These are phyloP conservation scores for Hydrangea macrophylla DNA, from an alignment of 148 eudicot species.

Conservation along the genomic window DNA sequence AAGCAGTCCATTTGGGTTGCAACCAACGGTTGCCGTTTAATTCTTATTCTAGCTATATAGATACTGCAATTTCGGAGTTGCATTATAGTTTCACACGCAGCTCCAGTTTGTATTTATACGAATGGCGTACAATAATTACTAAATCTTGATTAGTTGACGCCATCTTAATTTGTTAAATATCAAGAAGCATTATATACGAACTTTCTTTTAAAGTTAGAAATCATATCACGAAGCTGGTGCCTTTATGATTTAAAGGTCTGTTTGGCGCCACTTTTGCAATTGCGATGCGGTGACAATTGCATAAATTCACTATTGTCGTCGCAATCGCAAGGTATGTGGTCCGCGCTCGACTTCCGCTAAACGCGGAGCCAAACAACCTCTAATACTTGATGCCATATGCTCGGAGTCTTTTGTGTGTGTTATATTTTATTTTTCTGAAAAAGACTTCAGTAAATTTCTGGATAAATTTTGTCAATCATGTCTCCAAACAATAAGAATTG, in stretches of 20 bases:
- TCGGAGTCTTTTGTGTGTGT: no score
- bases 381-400: no score
- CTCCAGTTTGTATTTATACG: not conserved
- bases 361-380: no score
- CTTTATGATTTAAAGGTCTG: not conserved
- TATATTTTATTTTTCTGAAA: no score
- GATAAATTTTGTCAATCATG: no score
- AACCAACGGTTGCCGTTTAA: not conserved
- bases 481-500: no score
- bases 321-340: no score
- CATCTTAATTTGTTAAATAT: not conserved
- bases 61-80: not conserved
- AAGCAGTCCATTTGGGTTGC: not conserved
- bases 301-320: no score
- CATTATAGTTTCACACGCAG: not conserved
- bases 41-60: not conserved
- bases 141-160: not conserved
- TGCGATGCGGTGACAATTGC: not conserved
- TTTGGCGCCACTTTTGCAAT: not conserved
- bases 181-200: not conserved
- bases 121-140: not conserved
- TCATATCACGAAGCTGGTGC: not conserved
- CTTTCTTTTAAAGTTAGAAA: not conserved
- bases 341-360: no score
- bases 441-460: no score